Evolutionary conservation across 352 stramenopile genomes (phyloP).

Genomic region (Phytophthora capsici): DNA sequence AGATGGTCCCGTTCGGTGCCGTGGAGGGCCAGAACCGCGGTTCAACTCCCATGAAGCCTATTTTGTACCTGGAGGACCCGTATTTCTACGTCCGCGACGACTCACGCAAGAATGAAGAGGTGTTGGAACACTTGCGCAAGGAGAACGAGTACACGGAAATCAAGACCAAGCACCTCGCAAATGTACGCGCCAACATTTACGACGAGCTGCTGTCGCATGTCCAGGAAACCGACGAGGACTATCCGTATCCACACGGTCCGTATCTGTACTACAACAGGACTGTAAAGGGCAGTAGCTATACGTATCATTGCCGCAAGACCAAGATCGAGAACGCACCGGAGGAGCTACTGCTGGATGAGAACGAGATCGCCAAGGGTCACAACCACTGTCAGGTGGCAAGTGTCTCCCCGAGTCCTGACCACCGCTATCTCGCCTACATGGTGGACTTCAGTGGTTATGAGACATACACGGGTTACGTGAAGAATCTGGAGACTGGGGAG

Average conservation of each 20-base stretch:
- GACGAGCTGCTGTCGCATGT: conserved; percentile 92
- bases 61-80: conserved; percentile 91
- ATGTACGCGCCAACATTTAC: conserved; percentile 90
- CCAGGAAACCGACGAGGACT: conserved; percentile 89
- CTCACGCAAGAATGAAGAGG: conserved; percentile 88
- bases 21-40: conserved; percentile 84
- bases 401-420: conserved; percentile 86
- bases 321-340: conserved; percentile 78
- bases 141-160: conserved; percentile 95
- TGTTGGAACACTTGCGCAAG: conserved; percentile 91
- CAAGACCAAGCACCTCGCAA: conserved; percentile 87
- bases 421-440: conserved; percentile 94
- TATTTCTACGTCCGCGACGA: conserved; percentile 97
- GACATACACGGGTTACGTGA: conserved; percentile 93
- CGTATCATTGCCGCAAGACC: conserved; percentile 78
- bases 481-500: conserved; percentile 79
- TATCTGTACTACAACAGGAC: conserved; percentile 92
- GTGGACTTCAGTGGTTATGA: conserved; percentile 95
- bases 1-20: conserved; percentile 87
- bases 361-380: conserved; percentile 88
- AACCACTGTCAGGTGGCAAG: conserved; percentile 85
- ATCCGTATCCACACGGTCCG: conserved; percentile 79
- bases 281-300: conserved; percentile 86
- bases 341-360: conserved; percentile 95
- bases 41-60: conserved; percentile 89